Evolutionary conservation across 495 filamentous ascomycete species (phyloP).

Genomic region (Penicillium psychrofluorescens): DNA sequence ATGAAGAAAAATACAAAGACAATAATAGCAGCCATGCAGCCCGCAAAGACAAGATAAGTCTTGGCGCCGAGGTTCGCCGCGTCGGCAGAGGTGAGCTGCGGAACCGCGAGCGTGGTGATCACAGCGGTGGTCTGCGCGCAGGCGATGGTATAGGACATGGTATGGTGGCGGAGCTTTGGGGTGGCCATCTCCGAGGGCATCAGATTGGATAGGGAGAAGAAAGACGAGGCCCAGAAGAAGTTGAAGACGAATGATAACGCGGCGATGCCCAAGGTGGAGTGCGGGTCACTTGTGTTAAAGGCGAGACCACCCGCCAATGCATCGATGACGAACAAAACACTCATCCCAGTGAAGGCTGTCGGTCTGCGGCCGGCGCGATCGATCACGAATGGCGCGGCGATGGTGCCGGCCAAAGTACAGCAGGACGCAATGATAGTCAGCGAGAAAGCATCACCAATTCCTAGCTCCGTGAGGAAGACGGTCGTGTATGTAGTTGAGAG

Average conservation of each 20-base stretch:
- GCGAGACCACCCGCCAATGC: slow-evolving; percentile 22
- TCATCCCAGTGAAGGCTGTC: slow-evolving; percentile 28
- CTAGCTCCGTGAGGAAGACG: slow-evolving; percentile 27
- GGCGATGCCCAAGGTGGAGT: slow-evolving; percentile 16
- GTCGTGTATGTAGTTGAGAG: slow-evolving; percentile 33
- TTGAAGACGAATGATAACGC: slow-evolving; percentile 29
- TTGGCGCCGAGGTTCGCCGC: slow-evolving; percentile 31
- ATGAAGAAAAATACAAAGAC: slow-evolving; percentile 44
- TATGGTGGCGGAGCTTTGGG: slow-evolving; percentile 32
- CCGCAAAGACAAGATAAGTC: slow-evolving; percentile 30
- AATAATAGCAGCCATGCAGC: slow-evolving; percentile 32
- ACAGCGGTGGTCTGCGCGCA: slow-evolving; percentile 30
- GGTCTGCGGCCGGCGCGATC: slow-evolving; percentile 30
- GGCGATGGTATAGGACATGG: slow-evolving; percentile 34
- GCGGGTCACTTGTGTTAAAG: slow-evolving; percentile 12
- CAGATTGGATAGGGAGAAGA: slow-evolving; percentile 24
- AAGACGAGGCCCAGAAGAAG: slow-evolving; percentile 33
- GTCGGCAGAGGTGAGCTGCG: slow-evolving; percentile 29
- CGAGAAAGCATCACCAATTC: slow-evolving; percentile 21
- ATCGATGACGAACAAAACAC: slow-evolving; percentile 20
- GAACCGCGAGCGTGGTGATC: slow-evolving; percentile 29
- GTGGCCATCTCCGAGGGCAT: slow-evolving; percentile 36
- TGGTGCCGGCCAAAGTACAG: slow-evolving; percentile 31
- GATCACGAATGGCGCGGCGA: slow-evolving; percentile 29
- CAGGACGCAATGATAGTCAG: slow-evolving; percentile 31